Evolutionary conservation across 2,329 filamentous ascomycete species (phyloP).

Genomic region (Juglanconis sp.): DNA sequence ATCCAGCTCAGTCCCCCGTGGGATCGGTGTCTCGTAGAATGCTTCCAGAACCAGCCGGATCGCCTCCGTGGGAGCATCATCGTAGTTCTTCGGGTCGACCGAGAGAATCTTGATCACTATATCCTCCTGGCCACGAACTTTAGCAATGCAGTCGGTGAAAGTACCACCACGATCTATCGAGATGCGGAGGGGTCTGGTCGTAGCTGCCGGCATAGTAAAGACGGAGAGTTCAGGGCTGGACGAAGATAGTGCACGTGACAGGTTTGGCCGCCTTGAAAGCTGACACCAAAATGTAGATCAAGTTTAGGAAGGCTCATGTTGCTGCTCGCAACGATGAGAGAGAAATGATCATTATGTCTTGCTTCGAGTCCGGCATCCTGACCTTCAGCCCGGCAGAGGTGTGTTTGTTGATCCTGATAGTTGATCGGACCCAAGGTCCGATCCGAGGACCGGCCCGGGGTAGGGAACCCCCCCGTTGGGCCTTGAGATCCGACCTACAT

Average conservation of each 20-base stretch:
- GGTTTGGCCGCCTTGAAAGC: too few species aligned
- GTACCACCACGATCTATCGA: constrained; percentile 7
- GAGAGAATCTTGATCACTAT: constrained; percentile 65
- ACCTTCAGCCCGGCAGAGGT: not conserved
- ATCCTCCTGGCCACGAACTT: constrained; percentile 47
- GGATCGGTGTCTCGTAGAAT: constrained; percentile 19
- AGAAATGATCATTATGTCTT: not conserved
- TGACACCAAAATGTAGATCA: not conserved
- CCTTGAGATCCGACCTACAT: too few species aligned
- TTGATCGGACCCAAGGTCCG: not conserved
- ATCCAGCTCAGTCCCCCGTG: not conserved
- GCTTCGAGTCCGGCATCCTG: not conserved
- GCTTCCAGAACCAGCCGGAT: constrained; percentile 28
- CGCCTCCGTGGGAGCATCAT: constrained; percentile 64
- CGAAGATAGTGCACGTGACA: too few species aligned
- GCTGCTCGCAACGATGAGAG: too few species aligned
- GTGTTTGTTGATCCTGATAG: not conserved
- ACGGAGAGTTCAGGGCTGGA: too few species aligned
- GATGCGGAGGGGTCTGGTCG: not conserved
- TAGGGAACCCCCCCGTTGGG: not conserved
- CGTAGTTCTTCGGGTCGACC: constrained; percentile 64
- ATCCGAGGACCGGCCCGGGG: not conserved
- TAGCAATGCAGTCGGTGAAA: constrained; percentile 6
- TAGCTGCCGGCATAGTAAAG: not conserved
- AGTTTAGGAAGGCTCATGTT: not conserved